Evolutionary conservation across 2,329 filamentous ascomycete genomes (phyloP), one percentile per base, ranked within the genome.

Genomic region (Trichoderma asperellum): DNA sequence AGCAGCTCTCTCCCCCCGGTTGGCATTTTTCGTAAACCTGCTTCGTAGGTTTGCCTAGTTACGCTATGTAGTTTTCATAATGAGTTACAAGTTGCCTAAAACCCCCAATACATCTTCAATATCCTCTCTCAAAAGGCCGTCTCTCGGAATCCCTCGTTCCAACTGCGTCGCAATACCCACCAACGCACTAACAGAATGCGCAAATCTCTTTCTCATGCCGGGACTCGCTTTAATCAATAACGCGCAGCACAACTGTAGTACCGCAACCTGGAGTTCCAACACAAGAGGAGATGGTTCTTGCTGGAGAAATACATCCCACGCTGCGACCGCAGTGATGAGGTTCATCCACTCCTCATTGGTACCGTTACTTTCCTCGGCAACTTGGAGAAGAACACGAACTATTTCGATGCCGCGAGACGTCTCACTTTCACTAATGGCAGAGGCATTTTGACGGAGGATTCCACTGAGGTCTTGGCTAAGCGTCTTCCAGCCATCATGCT

Each of bases 271-370:
- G 62, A 87, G 83, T 69, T 89, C 88, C n/a, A 79, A 76, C 4
- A 82, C 75, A 0, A 74, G 62, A 7, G 72, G 60, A 2, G 47
- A 10, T 5, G 73, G 61, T 58, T 70, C 72, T 27, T 73, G 74
- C 62, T 74, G 72, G 68, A 79, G 74, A 12, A 83, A 78, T 0
- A 81, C 75, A 55, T 82, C 74, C 82, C 83, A 85, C 4, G 82
- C 84, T 2, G 87, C 84, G 1, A 86, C 82, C 0, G 76, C 75
- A 2, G 84, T 87, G 40, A 89, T 81, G 8, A 86, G 71, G 40
- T 82, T 80, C 83, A 90, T 86, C 87, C 88, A 89, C 2, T 82
- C 81, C 72, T 89, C 87, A 7, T 80, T 78, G 10, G 82, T 81
- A 18, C 81, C 81, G 0, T 78, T 76, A 0, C 76, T 75, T 72